Evolutionary conservation across 768 basidiomycete genomes (phyloP).

Genomic region (Rhizopogon rudus): DNA sequence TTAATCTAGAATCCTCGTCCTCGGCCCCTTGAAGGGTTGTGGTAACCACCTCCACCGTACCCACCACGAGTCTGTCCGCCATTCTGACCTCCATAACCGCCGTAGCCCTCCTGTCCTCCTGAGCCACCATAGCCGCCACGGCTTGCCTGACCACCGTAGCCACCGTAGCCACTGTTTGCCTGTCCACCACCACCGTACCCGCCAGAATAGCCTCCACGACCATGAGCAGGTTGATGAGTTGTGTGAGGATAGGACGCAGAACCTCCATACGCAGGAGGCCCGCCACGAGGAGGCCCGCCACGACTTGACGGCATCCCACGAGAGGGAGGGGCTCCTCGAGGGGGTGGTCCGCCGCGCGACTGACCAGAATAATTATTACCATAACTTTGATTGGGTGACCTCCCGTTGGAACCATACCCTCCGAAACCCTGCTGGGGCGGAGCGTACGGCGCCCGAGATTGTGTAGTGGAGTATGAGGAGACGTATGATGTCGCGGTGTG

Average conservation of each 20-base stretch:
- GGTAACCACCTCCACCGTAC: conserved; percentile 21
- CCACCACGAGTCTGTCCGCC: conserved; percentile 13
- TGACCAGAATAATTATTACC: conserved; percentile 23
- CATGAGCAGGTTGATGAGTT: conserved; percentile 14
- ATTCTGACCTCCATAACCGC: conserved; percentile 25
- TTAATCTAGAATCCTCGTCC: conserved; percentile 47
- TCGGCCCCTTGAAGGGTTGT: conserved; percentile 37
- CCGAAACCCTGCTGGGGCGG: conserved; percentile 23
- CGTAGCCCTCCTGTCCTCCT: conserved; percentile 27
- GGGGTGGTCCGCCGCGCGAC: conserved; percentile 19
- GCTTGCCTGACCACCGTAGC: conserved; percentile 8
- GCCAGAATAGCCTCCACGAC: conserved; percentile 23
- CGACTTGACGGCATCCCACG: conserved; percentile 6
- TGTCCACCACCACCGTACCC: conserved; percentile 11
- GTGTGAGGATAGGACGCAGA: conserved; percentile 13
- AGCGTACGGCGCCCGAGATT: conserved; percentile 9
- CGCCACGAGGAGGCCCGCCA: conserved; percentile 6
- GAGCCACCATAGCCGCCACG: conserved; percentile 32
- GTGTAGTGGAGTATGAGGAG: conserved; percentile 15
- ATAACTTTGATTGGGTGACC: conserved; percentile 26
- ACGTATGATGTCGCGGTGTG: conserved; percentile 7
- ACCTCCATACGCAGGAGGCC: conserved; percentile 17
- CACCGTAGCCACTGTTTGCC: conserved; percentile 6
- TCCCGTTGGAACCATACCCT: conserved; percentile 26
- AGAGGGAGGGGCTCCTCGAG: conserved; percentile 1